Base-by-base conservation (phyloP, 2,329 filamentous ascomycete genomes). In the Neonectria magnoliae region DNA sequence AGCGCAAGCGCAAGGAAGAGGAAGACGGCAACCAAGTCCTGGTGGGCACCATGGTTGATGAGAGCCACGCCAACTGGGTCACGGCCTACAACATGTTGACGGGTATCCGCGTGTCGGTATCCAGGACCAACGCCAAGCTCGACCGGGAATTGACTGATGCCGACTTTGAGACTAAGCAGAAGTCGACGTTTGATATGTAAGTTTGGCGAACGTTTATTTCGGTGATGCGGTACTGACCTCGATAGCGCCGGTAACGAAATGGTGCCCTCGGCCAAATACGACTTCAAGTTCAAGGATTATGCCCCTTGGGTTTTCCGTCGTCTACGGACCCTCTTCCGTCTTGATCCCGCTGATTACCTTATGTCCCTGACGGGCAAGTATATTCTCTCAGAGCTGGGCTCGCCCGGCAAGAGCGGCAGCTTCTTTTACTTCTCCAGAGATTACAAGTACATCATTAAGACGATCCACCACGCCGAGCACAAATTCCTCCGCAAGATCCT, bases 401-500 rank as follows among this genome's bases (percentile, higher is more conserved):
- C 96, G 4, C 96, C 96, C 1, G 96, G 96, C 65, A 99, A 99
- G 84, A 98, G 94, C 79, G 96, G 96, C 70, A 98, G 94, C 80
- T 99, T 99, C 83, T 99, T 99, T 83, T 99, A 99, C 84, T 99
- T 98, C 82, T 98, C 96, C 52, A 88, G 96, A 75, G 96, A 99
- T 81, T 99, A 99, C 86, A 98, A 98, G 81, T 99, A 99, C 82
- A 99, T 99, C 81, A 99, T 99, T 87, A 99, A 99, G 82, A 99
- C 96, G 22, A 98, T 99, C 71, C 96, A 99, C 78, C 96, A 98
- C 75, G 89, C 90, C 72, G 96, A 99, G 80, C 93, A 95, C 83
- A 94, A 94, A 75, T 94, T 95, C 69, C 85, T 97, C 53, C 86
- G 93, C 56, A 94, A 91, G 79, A 92, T 95, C 62, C 83, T 97